A percentile compares a stretch with the other conserved stretches of the same genome.
These are phyloP conservation scores for Trichoderma citrinoviride DNA, from an alignment of 2,329 filamentous ascomycete species.

Conservation along the genomic window DNA sequence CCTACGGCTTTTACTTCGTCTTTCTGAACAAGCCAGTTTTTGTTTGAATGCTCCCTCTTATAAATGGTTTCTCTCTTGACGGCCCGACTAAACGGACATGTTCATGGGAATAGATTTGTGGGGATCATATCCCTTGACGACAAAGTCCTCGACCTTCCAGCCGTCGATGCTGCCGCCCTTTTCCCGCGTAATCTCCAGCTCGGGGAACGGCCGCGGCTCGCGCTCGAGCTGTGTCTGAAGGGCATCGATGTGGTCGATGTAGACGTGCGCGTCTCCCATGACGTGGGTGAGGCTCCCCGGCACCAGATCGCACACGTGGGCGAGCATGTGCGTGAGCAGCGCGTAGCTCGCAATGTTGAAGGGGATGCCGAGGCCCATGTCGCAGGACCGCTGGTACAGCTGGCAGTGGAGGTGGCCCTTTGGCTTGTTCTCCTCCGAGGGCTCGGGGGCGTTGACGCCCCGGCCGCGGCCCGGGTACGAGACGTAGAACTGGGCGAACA, in stretches of 20 bases:
- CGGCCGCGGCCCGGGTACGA: conserved; percentile 56
- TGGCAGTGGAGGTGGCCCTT: conserved; percentile 79
- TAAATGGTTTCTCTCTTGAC: not conserved
- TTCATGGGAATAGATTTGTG: conserved; percentile 96
- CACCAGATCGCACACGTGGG: conserved; percentile 77
- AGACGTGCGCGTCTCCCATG: conserved; percentile 98
- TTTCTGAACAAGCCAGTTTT: not conserved
- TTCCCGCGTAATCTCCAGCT: conserved; percentile 67
- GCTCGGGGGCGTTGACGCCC: conserved; percentile 17
- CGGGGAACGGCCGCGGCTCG: conserved; percentile 78
- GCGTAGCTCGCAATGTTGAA: conserved; percentile 98
- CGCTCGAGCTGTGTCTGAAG: conserved; percentile 75
- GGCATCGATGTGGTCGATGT: conserved; percentile 87
- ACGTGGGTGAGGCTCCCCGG: conserved; percentile 89
- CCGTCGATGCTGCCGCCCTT: conserved; percentile 78
- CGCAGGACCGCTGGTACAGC: conserved; percentile 89
- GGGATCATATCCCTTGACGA: conserved; percentile 82
- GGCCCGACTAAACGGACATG: conserved; percentile 73
- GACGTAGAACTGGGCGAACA: conserved; percentile 97
- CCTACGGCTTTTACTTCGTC: not conserved
- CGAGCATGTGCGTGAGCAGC: conserved; percentile 90
- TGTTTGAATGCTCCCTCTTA: not conserved
- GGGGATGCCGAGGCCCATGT: conserved; percentile 95
- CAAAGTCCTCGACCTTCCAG: conserved; percentile 86
- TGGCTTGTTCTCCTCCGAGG: conserved; percentile 34